A percentile compares a stretch with the other conserved stretches of the same genome.
Conservation (phyloP, 2,329 filamentous ascomycete genomes). For the Penicillium freii region DNA sequence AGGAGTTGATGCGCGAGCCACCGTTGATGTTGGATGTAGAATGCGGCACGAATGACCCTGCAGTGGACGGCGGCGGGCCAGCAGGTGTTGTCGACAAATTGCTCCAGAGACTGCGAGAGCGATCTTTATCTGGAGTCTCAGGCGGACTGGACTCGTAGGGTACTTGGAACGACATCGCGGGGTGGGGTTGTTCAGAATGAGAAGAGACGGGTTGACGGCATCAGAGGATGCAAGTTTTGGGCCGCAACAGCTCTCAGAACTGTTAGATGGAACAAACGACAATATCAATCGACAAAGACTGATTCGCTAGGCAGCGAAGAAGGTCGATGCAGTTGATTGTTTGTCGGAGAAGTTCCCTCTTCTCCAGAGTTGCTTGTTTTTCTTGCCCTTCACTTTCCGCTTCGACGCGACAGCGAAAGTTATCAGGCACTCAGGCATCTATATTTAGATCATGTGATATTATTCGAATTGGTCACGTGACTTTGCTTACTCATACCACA, state of each 20-base stretch:
- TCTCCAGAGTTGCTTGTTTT: conserved; percentile 8
- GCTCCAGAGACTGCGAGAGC: conserved; percentile 37
- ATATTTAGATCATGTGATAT: not conserved
- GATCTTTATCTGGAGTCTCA: conserved; percentile 38
- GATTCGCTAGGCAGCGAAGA: not conserved
- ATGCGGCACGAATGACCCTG: conserved; percentile 56
- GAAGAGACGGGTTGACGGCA: conserved; percentile 9
- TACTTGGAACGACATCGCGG: conserved; percentile 36
- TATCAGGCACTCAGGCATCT: conserved; percentile 5
- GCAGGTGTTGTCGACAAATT: conserved; percentile 58
- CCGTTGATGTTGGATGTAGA: conserved; percentile 54
- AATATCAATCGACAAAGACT: not conserved
- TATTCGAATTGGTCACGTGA: not conserved
- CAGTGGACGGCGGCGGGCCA: conserved; percentile 54
- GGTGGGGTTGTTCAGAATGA: not conserved
- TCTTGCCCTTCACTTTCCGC: conserved; percentile 7
- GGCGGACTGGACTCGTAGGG: conserved; percentile 39
- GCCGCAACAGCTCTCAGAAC: conserved; percentile 18
- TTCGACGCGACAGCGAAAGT: conserved; percentile 12
- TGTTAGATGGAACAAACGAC: not conserved
- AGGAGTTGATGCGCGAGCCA: conserved; percentile 48
- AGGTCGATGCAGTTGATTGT: not conserved
- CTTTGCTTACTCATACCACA: not conserved
- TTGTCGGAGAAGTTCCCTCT: not conserved
- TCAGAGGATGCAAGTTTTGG: conserved; percentile 17